A percentile compares a stretch with the other conserved stretches of the same genome.
These are phyloP conservation scores for Candida smagusa DNA, from an alignment of 1,139 yeast species.

Conservation along the genomic window DNA sequence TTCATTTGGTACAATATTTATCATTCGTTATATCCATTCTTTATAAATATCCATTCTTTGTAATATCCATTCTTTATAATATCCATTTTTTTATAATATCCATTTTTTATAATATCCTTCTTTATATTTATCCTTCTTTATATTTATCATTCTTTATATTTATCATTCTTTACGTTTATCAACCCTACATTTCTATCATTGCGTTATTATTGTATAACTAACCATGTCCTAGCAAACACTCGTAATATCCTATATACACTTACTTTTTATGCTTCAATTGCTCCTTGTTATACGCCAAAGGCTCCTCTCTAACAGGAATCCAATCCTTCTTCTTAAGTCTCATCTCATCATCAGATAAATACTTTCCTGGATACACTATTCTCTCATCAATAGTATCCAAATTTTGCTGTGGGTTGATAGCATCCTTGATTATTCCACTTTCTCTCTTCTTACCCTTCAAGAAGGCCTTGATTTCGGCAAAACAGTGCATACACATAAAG, in stretches of 20 bases:
- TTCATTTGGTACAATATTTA: too few relatives aligned
- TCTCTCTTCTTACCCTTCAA: slow-evolving; percentile 54
- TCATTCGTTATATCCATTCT: too few relatives aligned
- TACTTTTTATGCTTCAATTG: slow-evolving; percentile 22
- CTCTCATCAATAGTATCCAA: slow-evolving; percentile 62
- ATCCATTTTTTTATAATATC: too few relatives aligned
- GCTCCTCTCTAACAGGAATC: slow-evolving; percentile 49
- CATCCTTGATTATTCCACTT: slow-evolving; percentile 25
- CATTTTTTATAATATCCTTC: too few relatives aligned
- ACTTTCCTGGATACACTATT: slow-evolving; percentile 74
- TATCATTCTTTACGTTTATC: too few relatives aligned
- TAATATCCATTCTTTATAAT: too few relatives aligned
- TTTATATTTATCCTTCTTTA: too few relatives aligned
- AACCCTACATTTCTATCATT: too few relatives aligned
- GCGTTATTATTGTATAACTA: too few relatives aligned
- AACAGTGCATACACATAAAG: slow-evolving; percentile 90
- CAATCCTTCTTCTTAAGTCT: slow-evolving; percentile 54
- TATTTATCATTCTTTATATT: too few relatives aligned
- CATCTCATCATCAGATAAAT: slow-evolving; percentile 42
- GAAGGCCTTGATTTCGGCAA: slow-evolving; percentile 69
- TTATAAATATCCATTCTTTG: too few relatives aligned
- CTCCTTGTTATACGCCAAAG: slow-evolving; percentile 25
- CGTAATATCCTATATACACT: not conserved
- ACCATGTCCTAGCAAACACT: not conserved
- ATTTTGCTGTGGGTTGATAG: slow-evolving; percentile 42